Base-by-base conservation (phyloP, 1,284 basidiomycete genomes). In the Ustilago loliicola region DNA sequence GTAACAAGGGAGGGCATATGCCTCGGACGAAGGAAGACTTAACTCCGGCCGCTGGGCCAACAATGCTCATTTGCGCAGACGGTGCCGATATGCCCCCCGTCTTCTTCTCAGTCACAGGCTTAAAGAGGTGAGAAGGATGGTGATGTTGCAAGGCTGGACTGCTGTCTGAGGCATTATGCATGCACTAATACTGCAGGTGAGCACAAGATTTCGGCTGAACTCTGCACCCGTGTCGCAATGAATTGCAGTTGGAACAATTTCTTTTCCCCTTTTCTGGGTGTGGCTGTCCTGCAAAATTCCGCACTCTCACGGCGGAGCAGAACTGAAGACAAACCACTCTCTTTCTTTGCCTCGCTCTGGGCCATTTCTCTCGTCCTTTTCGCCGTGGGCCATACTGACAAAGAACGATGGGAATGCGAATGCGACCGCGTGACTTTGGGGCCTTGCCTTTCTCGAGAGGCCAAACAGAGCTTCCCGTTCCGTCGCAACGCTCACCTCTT, bases 121-220 rank as follows among this genome's bases (percentile, higher is more conserved):
- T n/a, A 23, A 3, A 23, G 23, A 9, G 25, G 30, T 30, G 50
- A 15, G 47, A 48, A 15, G 36, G 17, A 7, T 17, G 7, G 19
- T 17, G 7, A 17, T 32, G 29, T 53, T 29, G 30, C 23, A 50
- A 1, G 47, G 47, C 47, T 50, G 27, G 47, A 29, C 47, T 29
- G 23, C n/a, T 50, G 48, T 50, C 25, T 50, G 45, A 11, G 10
- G 5, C 7, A 32, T 42, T 13, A 47, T 62, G 52, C 51, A 62
- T 54, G 60, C 42, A 45, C 19, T 45, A 8, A 1, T 8, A n/a
- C 25, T 30, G 48, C 60, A 62, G 36, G 17, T 11, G 21, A 47
- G 23, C 17, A 63, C 53, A 63, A 63, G 52, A 25, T 63, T 63
- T 56, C 61, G 61, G 61, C 45, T 54, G 61, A 56, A 63, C 61